A percentile compares a stretch with the other conserved stretches of the same genome.
Conservation (phyloP, 805 yeast genomes). For the Yarrowia sp. region DNA sequence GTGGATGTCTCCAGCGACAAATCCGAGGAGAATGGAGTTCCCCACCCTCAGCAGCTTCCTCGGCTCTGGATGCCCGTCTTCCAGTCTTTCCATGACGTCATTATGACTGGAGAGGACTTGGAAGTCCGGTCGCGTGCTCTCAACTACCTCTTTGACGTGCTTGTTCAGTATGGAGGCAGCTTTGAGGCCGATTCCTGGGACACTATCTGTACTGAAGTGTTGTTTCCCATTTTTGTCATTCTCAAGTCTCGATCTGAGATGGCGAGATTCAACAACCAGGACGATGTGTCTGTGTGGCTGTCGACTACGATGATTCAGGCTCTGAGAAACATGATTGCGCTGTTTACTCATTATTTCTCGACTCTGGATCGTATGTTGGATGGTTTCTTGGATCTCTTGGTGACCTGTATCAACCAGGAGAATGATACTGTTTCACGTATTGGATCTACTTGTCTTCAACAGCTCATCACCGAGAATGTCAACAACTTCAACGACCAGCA, state of each 20-base stretch:
- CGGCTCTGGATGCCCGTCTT: conserved; percentile 83
- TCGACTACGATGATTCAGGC: conserved; percentile 97
- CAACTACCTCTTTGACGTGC: conserved; percentile 73
- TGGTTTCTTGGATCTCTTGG: conserved; percentile 72
- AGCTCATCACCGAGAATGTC: conserved; percentile 73
- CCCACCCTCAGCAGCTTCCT: conserved; percentile 30
- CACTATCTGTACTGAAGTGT: conserved; percentile 65
- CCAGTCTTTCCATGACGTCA: conserved; percentile 78
- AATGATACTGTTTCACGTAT: conserved; percentile 95
- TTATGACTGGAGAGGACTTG: conserved; percentile 89
- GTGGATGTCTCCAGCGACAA: conserved; percentile 34
- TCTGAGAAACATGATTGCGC: conserved; percentile 76
- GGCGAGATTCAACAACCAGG: conserved; percentile 64
- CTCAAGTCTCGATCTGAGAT: conserved; percentile 73
- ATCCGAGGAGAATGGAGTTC: conserved; percentile 33
- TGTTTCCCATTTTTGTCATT: conserved; percentile 88
- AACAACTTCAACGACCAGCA: conserved; percentile 59
- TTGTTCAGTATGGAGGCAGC: conserved; percentile 73
- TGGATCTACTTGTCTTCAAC: conserved; percentile 85
- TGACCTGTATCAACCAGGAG: conserved; percentile 91
- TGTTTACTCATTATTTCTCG: conserved; percentile 80
- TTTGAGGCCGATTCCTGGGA: conserved; percentile 83
- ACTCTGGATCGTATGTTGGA: conserved; percentile 70
- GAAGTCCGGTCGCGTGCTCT: conserved; percentile 91
- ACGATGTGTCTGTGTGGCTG: conserved; percentile 91